These are phyloP conservation scores for Penicillium angulare DNA, from an alignment of 495 filamentous ascomycete species.

Conservation along the genomic window DNA sequence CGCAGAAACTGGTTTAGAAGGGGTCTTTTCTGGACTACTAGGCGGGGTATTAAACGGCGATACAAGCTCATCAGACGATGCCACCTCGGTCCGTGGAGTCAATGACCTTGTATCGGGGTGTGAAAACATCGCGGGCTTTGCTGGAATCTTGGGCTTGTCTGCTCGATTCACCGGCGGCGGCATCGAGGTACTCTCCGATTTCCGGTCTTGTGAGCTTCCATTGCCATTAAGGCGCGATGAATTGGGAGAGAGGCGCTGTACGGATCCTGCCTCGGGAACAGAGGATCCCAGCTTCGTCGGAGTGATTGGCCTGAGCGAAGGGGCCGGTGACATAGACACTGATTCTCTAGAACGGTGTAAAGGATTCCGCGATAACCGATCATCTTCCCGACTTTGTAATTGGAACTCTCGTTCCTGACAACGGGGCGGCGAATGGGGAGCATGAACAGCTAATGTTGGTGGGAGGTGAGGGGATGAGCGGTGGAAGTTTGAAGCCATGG, in stretches of 20 bases:
- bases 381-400: constrained; percentile 19
- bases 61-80: constrained; percentile 50
- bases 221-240: constrained; percentile 22
- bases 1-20: constrained; percentile 18
- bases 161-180: constrained; percentile 79
- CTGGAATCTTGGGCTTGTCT: constrained; percentile 73
- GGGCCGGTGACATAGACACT: constrained; percentile 33
- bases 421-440: constrained; percentile 71
- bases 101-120: constrained; percentile 29
- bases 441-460: constrained; percentile 69
- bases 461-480: constrained; percentile 59
- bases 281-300: constrained; percentile 49
- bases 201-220: constrained; percentile 28
- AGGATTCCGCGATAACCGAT: constrained; percentile 24
- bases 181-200: constrained; percentile 39
- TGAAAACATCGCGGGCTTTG: constrained; percentile 41
- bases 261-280: constrained; percentile 52
- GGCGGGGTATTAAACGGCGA: constrained; percentile 94
- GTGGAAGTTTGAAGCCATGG: constrained; percentile 51
- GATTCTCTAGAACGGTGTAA: constrained; percentile 28
- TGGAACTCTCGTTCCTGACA: constrained; percentile 14
- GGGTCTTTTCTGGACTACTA: constrained; percentile 63
- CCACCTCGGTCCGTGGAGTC: constrained; percentile 33
- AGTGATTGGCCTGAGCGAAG: constrained; percentile 45
- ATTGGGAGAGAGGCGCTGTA: constrained; percentile 49